Conservation (phyloP, 2,329 filamentous ascomycete species). For the Colletotrichum eremochloae region DNA sequence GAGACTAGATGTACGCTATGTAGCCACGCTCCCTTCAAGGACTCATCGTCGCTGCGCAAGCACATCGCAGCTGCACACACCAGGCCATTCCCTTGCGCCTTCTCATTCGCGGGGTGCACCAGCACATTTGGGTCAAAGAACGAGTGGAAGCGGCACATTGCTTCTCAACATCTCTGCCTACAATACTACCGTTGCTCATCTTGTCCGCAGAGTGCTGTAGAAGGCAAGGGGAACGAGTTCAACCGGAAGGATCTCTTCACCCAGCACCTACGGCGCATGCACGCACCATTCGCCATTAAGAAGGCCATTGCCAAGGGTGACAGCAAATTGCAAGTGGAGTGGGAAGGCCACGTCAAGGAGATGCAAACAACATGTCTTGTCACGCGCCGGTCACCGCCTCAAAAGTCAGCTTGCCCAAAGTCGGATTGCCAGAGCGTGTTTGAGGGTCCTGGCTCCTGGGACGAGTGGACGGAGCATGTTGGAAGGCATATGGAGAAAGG, state of each 20-base stretch:
- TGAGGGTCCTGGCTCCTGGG: slow-evolving; percentile 81
- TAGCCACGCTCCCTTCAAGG: slow-evolving; percentile 75
- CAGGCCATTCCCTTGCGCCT: slow-evolving; percentile 85
- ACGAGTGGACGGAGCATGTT: slow-evolving; percentile 92
- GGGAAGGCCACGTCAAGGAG: slow-evolving; percentile 75
- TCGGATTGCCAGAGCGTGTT: slow-evolving; percentile 80
- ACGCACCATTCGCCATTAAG: slow-evolving; percentile 77
- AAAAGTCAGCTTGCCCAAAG: slow-evolving; percentile 77
- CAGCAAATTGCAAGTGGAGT: slow-evolving; percentile 70
- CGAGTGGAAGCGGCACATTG: slow-evolving; percentile 96
- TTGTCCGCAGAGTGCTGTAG: slow-evolving; percentile 66
- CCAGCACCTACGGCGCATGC: slow-evolving; percentile 95
- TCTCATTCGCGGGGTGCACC: slow-evolving; percentile 84
- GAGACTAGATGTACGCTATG: slow-evolving; percentile 73
- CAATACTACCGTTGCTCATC: slow-evolving; percentile 75
- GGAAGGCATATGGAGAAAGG: slow-evolving; percentile 88
- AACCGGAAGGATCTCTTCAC: slow-evolving; percentile 97
- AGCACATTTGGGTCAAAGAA: slow-evolving; percentile 94
- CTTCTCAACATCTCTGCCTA: slow-evolving; percentile 86
- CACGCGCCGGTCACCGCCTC: slow-evolving; percentile 76
- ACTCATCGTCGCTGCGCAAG: slow-evolving; percentile 74
- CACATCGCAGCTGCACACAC: slow-evolving; percentile 78
- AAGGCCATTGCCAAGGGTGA: slow-evolving; percentile 69
- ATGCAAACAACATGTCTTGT: slow-evolving; percentile 83
- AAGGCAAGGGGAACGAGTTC: slow-evolving; percentile 78